These are phyloP conservation scores for Penicillium pancosmium DNA, from an alignment of 495 filamentous ascomycete species.

Conservation along the genomic window DNA sequence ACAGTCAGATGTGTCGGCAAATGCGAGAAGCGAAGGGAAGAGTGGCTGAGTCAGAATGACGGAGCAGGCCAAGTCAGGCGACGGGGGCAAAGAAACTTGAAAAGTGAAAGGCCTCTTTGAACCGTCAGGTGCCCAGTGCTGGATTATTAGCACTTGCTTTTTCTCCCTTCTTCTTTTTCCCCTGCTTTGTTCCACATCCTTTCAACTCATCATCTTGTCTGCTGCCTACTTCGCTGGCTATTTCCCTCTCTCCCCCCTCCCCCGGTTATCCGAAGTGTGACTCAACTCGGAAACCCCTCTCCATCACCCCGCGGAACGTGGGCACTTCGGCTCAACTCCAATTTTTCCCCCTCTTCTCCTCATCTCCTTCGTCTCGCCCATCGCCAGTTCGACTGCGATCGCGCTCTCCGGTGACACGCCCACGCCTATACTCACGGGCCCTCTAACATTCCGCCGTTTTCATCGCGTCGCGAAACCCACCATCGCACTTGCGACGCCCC, in stretches of 20 bases:
- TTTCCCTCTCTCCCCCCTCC: background rate
- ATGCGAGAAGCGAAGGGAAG: background rate
- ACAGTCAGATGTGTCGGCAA: background rate
- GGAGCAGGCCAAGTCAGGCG: background rate
- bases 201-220: background rate
- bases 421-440: background rate
- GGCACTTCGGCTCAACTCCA: slow-evolving; percentile 9
- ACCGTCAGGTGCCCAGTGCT: background rate
- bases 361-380: background rate
- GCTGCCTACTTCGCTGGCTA: background rate
- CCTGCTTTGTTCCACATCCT: background rate
- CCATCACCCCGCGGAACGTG: slow-evolving; percentile 31
- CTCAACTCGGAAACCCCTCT: slow-evolving; percentile 24
- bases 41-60: slow-evolving; percentile 28
- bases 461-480: slow-evolving; percentile 25
- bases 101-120: background rate
- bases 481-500: background rate
- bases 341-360: slow-evolving; percentile 14
- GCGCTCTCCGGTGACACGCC: background rate
- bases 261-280: slow-evolving; percentile 17
- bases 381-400: slow-evolving; percentile 4
- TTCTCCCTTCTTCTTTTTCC: background rate
- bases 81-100: background rate
- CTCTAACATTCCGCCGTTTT: slow-evolving; percentile 20
- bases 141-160: background rate